Base-by-base conservation (phyloP, 495 filamentous ascomycete genomes). In the Parmelia sp. region DNA sequence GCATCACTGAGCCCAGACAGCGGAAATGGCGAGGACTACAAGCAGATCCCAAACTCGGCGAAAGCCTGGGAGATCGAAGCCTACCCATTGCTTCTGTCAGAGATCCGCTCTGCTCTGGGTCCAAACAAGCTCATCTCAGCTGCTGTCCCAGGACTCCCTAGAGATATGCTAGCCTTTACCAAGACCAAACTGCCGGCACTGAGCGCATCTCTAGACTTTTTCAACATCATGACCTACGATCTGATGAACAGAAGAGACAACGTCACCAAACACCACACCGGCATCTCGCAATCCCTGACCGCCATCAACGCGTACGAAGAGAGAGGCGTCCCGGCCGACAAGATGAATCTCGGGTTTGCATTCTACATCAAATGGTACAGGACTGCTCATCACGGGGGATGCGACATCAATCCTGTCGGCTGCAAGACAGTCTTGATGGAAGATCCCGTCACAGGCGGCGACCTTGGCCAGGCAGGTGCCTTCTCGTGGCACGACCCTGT, bases 171-270 rank as follows among this genome's bases (percentile, higher is more conserved):
- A 19, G 88, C 87, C 57, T 92, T 86, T 70, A 90, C 83, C 11
- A 68, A 76, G n/a, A 72, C 82, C 36, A 85, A 82, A 1, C 78
- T 87, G 0, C 87, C 88, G 2, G 69, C 74, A 56, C 89, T 92
- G 71, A 84, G 79, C 75, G 69, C 75, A 55, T 81, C 84, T 1
- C 77, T 91, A 14, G 87, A 91, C 71, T 88, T 88, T 74, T 76
- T 90, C 70, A 92, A 90, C 70, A 80, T 91, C 59, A 92, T 92
- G 89, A 84, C 82, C 27, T 92, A 92, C 74, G 89, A 92, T 66
- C 71, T 92, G 59, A 88, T 88, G 82, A 91, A 90, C 75, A 83
- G 89, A 27, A 84, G 89, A 23, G 84, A 91, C 69, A 83, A 77
- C 65, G 73, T 83, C 14, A 90, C 88, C 7, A 82, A 80, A 62